Evolutionary conservation across 257 asterid species (phyloP), one percentile per base, ranked within the genome.

Genomic region (Nicotiana otophora): DNA sequence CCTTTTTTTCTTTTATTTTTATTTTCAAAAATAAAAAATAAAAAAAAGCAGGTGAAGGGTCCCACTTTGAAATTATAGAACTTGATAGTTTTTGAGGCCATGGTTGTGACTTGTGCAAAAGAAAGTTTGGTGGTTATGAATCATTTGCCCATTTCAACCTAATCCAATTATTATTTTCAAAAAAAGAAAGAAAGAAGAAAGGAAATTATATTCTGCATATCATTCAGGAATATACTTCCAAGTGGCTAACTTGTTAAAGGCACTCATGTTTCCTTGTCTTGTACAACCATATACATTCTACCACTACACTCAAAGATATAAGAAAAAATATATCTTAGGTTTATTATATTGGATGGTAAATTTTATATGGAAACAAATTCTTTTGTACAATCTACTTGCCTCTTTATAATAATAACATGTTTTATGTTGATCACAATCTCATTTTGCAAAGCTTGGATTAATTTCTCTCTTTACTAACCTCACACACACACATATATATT

Each of bases 181-280:
- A 42, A n/a, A 7, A 74, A 74, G 26, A n/a, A 12, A 9, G 2
- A 60, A 33, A 28, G 16, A 15, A 58, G 14, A 42, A 19, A 19
- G 6, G 2, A 33, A 31, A 79, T 16, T 39, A 72, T 64, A 80
- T 42, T 72, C 72, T 83, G 64, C 74, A 63, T 70, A 53, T 82
- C 34, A 67, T 72, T 69, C 82, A 80, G 82, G 83, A 81, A 87
- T 85, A 83, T 81, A 81, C 86, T 77, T 84, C 57, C 87, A 82
- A 80, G 83, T 81, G 83, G 84, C 81, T 76, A 77, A 60, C 28
- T 81, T 84, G 54, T 79, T 30, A 61, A 86, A 85, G 20, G 30
- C 84, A 72, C 83, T 36, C 61, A 2, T 30, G 48, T 34, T 48
- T 63, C 46, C 46, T 2, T 51, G 63, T 75, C 63, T 51, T 51